A percentile compares a stretch with the other conserved stretches of the same genome.
phyloP scores from a whole-genome alignment of 2,329 filamentous ascomycete genomes.

The Fusarium sp. region DNA sequence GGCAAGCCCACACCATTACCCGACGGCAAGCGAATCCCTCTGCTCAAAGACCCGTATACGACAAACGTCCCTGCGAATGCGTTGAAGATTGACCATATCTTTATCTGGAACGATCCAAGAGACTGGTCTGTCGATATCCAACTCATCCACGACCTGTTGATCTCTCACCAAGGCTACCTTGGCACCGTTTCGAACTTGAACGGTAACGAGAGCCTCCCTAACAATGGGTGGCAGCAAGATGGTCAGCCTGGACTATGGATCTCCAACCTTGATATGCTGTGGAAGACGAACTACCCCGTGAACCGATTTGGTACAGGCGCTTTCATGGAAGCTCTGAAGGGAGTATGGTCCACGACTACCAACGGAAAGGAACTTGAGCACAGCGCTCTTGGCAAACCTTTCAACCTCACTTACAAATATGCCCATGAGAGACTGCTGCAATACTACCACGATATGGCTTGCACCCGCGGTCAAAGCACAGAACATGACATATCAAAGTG shows the following conservation, averaged over 20 bases:
- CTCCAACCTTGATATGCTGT: conserved; percentile 90
- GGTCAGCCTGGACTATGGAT: conserved; percentile 86
- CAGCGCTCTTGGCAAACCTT: conserved; percentile 86
- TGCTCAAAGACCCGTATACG: conserved; percentile 49
- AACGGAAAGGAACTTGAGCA: conserved; percentile 70
- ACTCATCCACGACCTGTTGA: conserved; percentile 83
- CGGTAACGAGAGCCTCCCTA: conserved; percentile 71
- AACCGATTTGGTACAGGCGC: conserved; percentile 92
- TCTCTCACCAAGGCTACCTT: conserved; percentile 81
- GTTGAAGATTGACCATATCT: conserved; percentile 87
- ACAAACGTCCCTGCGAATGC: conserved; percentile 55
- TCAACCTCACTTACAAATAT: conserved; percentile 80
- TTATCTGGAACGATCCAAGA: conserved; percentile 95
- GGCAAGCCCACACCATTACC: conserved; percentile 48
- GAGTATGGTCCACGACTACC: conserved; percentile 81
- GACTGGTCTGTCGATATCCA: conserved; percentile 95
- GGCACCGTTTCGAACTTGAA: conserved; percentile 84
- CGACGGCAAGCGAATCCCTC: conserved; percentile 50
- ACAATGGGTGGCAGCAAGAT: conserved; percentile 84
- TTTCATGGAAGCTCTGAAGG: conserved; percentile 84
- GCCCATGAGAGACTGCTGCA: conserved; percentile 79
- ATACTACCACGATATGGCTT: conserved; percentile 47
- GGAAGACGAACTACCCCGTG: conserved; percentile 86
- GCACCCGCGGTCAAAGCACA: conserved; percentile 25
- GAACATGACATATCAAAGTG: conserved; percentile 38